A percentile compares a stretch with the other conserved stretches of the same genome.
Evolutionary conservation across 306 rosid species (phyloP).

Genomic region (Myrica gale): DNA sequence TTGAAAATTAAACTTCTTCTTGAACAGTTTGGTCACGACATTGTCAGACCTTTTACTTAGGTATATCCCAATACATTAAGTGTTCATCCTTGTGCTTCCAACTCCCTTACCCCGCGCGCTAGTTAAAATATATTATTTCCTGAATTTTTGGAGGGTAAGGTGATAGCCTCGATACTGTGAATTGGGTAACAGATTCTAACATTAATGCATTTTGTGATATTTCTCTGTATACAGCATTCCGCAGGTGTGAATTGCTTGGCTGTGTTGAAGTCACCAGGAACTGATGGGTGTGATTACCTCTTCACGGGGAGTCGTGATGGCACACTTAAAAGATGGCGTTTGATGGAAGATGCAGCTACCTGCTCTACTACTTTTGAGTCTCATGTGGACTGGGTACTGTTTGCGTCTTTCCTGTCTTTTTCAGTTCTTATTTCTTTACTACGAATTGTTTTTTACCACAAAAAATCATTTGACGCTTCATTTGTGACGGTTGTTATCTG

Average conservation of each 20-base stretch:
- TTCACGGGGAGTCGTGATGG: slow-evolving; percentile 99
- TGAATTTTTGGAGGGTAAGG: neutral
- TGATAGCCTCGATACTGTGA: neutral
- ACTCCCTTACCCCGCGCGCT: neutral
- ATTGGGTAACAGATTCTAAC: slow-evolving; percentile 10
- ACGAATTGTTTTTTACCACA: neutral
- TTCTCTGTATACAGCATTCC: slow-evolving; percentile 72
- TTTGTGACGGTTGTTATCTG: neutral
- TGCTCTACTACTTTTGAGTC: slow-evolving; percentile 96
- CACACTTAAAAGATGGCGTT: slow-evolving; percentile 83
- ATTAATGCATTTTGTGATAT: slow-evolving; percentile 24
- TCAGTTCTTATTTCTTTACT: slow-evolving; percentile 4
- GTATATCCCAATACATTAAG: neutral
- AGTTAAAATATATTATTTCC: neutral
- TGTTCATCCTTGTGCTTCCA: neutral
- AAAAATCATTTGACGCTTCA: neutral
- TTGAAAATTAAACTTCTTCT: slow-evolving; percentile 7
- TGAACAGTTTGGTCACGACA: neutral
- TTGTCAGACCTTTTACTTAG: neutral
- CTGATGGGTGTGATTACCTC: slow-evolving; percentile 70
- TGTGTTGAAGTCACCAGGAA: slow-evolving; percentile 49
- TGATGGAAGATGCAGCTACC: slow-evolving; percentile 64
- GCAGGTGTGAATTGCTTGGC: slow-evolving; percentile 92
- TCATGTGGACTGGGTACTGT: slow-evolving; percentile 97
- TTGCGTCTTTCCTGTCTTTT: neutral